Evolutionary conservation across 192 early-diverging fungal genomes (phyloP).

Genomic region (Backusella sp.): DNA sequence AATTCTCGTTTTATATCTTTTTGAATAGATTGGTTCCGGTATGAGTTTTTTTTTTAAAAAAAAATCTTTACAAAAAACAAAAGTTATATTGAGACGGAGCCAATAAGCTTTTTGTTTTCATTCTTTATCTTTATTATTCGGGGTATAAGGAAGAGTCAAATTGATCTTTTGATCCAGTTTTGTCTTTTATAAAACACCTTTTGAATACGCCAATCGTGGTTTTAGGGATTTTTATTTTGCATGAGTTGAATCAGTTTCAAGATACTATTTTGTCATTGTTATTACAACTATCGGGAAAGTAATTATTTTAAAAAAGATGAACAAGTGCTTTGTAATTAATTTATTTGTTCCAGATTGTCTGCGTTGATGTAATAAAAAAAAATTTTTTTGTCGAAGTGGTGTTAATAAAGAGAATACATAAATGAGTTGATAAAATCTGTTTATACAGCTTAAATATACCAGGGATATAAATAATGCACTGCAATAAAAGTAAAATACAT

Average conservation of each 20-base stretch:
- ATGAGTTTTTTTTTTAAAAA: background rate
- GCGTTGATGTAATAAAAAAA: background rate
- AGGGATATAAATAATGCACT: background rate
- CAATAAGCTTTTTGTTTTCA: background rate
- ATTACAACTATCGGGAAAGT: background rate
- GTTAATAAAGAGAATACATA: background rate
- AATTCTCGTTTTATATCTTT: background rate
- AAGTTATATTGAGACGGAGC: background rate
- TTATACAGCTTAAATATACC: background rate
- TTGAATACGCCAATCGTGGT: background rate
- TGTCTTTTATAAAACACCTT: background rate
- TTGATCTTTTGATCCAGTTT: background rate
- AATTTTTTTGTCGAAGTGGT: background rate
- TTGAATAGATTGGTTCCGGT: background rate
- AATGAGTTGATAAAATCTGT: background rate
- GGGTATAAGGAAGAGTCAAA: background rate
- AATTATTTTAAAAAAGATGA: background rate
- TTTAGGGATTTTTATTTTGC: background rate
- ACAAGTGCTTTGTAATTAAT: background rate
- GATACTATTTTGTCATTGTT: background rate
- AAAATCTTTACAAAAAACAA: background rate
- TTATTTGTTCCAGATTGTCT: background rate
- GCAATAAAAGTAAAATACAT: background rate
- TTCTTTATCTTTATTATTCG: background rate
- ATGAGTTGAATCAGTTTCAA: conserved; percentile 1